Conservation (phyloP, 345 rosid species). For the Sisymbrium altissimum region DNA sequence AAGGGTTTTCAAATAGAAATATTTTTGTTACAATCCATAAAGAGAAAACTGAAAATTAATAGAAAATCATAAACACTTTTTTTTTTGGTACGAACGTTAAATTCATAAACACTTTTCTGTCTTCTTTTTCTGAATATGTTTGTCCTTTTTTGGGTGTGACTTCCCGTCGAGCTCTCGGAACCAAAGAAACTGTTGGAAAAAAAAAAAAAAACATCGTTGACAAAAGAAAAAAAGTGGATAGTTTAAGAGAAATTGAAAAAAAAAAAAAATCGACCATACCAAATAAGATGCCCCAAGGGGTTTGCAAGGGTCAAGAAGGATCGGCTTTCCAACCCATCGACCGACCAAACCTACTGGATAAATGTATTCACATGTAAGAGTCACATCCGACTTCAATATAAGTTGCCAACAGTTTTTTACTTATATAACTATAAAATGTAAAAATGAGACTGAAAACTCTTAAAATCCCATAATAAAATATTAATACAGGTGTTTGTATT, state of each 20-base stretch:
- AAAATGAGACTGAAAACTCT: not conserved
- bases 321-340: not conserved
- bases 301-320: constrained; percentile 11
- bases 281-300: not conserved
- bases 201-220: not conserved
- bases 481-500: not conserved
- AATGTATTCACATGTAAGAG: constrained; percentile 7
- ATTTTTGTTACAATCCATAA: too few relatives aligned
- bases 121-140: not conserved
- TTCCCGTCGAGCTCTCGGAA: not conserved
- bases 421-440: too few relatives aligned
- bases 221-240: not conserved
- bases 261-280: not conserved
- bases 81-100: too few relatives aligned
- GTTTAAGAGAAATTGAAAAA: too few relatives aligned
- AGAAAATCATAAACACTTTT: too few relatives aligned
- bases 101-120: too few relatives aligned
- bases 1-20: too few relatives aligned
- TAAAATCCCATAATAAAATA: not conserved
- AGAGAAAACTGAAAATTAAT: too few relatives aligned
- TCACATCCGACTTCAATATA: not conserved
- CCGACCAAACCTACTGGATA: constrained; percentile 8
- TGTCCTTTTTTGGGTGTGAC: not conserved
- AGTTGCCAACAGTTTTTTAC: not conserved
- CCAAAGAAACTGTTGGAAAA: too few relatives aligned